phyloP scores from a whole-genome alignment of 2,329 filamentous ascomycete species.

The Claviceps capensis region DNA sequence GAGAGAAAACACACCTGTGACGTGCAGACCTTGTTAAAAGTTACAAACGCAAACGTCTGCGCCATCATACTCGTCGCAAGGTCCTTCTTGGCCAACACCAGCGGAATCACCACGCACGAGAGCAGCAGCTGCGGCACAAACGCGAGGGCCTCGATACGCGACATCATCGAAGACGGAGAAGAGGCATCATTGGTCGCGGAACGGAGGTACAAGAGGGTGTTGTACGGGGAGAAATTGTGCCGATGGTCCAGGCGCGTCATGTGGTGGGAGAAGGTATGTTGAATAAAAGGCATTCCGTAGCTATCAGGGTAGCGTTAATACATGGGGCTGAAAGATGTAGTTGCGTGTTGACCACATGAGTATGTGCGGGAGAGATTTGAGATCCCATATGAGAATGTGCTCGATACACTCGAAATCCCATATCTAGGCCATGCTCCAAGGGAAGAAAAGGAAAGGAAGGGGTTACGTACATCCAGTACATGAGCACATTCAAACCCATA shows the following conservation, averaged over 20 bases:
- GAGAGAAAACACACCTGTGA: constrained; percentile 54
- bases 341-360: too few relatives aligned
- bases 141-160: constrained; percentile 61
- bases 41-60: constrained; percentile 93
- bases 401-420: constrained; percentile 4
- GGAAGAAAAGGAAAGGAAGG: not conserved
- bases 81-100: constrained; percentile 67
- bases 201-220: constrained; percentile 74
- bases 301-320: constrained; percentile 20
- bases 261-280: constrained; percentile 89
- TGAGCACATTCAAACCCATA: constrained; percentile 54
- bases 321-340: too few relatives aligned
- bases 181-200: constrained; percentile 41
- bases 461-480: constrained; percentile 56
- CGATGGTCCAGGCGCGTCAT: constrained; percentile 87
- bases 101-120: constrained; percentile 60
- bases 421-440: not conserved
- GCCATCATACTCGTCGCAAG: constrained; percentile 77
- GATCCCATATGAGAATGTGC: not conserved
- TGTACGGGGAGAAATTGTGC: constrained; percentile 97
- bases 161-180: constrained; percentile 21
- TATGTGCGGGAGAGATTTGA: constrained; percentile 5
- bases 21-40: constrained; percentile 98
- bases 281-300: constrained; percentile 69
- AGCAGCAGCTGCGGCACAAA: constrained; percentile 82